phyloP scores from a whole-genome alignment of 495 filamentous ascomycete species.

The Patellaria atrata region DNA sequence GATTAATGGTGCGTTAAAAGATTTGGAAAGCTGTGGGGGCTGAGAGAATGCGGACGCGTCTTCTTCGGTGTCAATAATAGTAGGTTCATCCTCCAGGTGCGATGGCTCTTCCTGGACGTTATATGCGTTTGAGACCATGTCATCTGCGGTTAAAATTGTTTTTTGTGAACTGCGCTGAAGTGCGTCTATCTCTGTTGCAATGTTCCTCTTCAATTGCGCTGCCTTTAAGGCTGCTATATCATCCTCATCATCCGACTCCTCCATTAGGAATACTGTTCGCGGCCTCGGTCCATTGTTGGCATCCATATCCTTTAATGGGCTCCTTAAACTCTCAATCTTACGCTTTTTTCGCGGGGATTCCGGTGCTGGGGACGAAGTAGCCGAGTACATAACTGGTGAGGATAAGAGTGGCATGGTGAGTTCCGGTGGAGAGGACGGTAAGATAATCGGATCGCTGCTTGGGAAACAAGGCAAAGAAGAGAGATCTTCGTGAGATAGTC shows the following conservation, averaged over 20 bases:
- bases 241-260: conserved; percentile 23
- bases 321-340: conserved; percentile 9
- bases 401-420: conserved; percentile 48
- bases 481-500: too few relatives aligned
- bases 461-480: conserved; percentile 6
- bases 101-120: conserved; percentile 8
- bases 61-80: conserved; percentile 4
- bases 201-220: conserved; percentile 11
- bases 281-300: conserved; percentile 7
- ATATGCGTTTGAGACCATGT: background rate
- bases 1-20: conserved; percentile 25
- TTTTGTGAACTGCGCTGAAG: conserved; percentile 1
- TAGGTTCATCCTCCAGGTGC: conserved; percentile 12
- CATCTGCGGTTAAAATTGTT: conserved; percentile 8
- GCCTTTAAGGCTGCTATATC: conserved; percentile 12
- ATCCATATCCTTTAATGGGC: conserved; percentile 18
- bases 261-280: conserved; percentile 14
- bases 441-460: conserved; percentile 5
- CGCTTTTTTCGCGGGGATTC: conserved; percentile 23
- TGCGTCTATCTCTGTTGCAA: too few relatives aligned
- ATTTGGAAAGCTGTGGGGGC: conserved; percentile 1
- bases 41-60: conserved; percentile 1
- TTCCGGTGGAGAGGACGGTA: conserved; percentile 25
- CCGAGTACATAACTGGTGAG: conserved; percentile 44
- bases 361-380: conserved; percentile 35